phyloP scores from a whole-genome alignment of 306 rosid species.

The Elaeagnus macrophylla region DNA sequence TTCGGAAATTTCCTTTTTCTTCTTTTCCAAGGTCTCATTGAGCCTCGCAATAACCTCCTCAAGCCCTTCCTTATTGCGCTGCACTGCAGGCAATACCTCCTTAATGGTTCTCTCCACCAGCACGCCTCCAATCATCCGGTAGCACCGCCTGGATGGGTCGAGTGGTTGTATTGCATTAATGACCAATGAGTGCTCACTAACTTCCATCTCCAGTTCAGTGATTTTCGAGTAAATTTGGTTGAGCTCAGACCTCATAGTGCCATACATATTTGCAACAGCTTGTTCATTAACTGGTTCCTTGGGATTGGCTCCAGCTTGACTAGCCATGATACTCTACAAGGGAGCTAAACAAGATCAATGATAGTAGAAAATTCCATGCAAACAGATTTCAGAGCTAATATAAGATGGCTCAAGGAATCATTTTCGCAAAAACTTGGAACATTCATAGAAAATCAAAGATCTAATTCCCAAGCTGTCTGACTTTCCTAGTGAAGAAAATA shows the following conservation, averaged over 20 bases:
- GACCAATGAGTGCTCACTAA: conserved; percentile 76
- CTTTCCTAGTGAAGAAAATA: too few species aligned
- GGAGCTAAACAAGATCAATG: not conserved
- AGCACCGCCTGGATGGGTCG: conserved; percentile 81
- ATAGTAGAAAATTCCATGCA: not conserved
- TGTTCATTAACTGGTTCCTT: conserved; percentile 78
- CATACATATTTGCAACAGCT: conserved; percentile 75
- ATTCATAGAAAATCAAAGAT: too few species aligned
- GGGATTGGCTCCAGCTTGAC: conserved; percentile 43
- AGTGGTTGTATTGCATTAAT: conserved; percentile 83
- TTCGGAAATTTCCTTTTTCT: conserved; percentile 82
- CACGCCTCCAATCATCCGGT: conserved; percentile 92
- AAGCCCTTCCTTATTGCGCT: conserved; percentile 80
- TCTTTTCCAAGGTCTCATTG: conserved; percentile 75
- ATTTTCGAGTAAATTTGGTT: conserved; percentile 89
- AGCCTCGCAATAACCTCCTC: conserved; percentile 82
- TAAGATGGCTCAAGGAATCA: too few species aligned
- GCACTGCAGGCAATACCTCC: conserved; percentile 93
- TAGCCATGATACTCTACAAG: conserved; percentile 51
- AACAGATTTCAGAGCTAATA: not conserved
- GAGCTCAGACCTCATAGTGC: conserved; percentile 74
- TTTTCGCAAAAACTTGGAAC: too few species aligned
- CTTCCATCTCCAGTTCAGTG: conserved; percentile 96
- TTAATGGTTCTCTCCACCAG: conserved; percentile 95
- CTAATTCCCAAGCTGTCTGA: too few species aligned